Evolutionary conservation across 2,329 filamentous ascomycete genomes (phyloP).

Genomic region (Penicillium polonicum): DNA sequence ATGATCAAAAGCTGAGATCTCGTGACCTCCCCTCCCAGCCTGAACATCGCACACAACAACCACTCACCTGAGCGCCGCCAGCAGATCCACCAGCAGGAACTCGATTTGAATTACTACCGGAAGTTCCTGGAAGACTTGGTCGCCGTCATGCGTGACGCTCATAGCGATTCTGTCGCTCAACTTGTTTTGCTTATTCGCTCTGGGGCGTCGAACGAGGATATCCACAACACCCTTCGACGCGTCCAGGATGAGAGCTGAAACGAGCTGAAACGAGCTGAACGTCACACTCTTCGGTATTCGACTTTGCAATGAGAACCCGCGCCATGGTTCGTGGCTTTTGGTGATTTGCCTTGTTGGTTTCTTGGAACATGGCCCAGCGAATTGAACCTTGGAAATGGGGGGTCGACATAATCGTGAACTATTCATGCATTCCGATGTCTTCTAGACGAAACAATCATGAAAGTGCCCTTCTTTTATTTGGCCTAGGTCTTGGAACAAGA

Average conservation of each 20-base stretch:
- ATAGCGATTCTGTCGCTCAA: slow-evolving; percentile 23
- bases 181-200: slow-evolving; percentile 31
- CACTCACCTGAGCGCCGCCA: background rate
- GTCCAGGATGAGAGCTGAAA: background rate
- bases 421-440: background rate
- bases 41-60: background rate
- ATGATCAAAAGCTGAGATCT: background rate
- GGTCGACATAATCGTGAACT: background rate
- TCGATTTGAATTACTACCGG: slow-evolving; percentile 24
- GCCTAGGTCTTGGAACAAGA: background rate
- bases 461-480: background rate
- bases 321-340: background rate
- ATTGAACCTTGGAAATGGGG: background rate
- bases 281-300: background rate
- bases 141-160: slow-evolving; percentile 22
- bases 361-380: background rate
- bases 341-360: background rate
- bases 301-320: background rate
- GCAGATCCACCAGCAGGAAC: background rate
- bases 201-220: slow-evolving; percentile 29
- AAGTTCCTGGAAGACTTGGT: slow-evolving; percentile 29
- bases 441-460: background rate
- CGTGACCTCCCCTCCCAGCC: background rate
- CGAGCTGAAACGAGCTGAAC: background rate
- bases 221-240: slow-evolving; percentile 23